A percentile compares a stretch with the other conserved stretches of the same genome.
These are phyloP conservation scores for Pseudoturritis turrita DNA, from an alignment of 345 rosid species.

Conservation along the genomic window DNA sequence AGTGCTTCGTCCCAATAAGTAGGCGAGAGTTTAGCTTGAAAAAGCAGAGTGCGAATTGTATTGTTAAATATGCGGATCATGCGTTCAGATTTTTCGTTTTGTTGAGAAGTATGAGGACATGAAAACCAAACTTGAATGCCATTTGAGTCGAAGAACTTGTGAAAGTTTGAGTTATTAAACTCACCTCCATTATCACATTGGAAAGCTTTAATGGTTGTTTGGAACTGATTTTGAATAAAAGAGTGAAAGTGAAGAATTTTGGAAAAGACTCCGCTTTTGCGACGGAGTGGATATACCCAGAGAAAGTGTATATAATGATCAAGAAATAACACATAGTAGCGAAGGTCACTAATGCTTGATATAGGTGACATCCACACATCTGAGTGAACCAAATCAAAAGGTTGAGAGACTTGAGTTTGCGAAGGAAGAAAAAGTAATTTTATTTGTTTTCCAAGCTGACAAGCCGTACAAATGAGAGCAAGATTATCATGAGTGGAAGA, in stretches of 20 bases:
- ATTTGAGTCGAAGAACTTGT: no score
- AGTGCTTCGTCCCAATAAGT: not conserved
- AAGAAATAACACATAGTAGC: not conserved
- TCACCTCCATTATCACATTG: not conserved
- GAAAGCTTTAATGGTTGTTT: not conserved
- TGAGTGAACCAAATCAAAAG: not conserved
- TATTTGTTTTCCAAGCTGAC: not conserved
- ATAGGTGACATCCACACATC: not conserved
- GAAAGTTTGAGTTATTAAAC: not conserved
- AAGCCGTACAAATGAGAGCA: no score
- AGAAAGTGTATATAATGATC: not conserved
- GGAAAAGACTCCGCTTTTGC: not conserved
- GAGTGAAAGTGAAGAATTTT: not conserved
- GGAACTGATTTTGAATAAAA: not conserved
- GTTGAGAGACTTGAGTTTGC: accelerated
- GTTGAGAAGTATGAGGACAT: not conserved
- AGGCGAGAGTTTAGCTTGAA: not conserved
- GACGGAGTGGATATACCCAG: not conserved
- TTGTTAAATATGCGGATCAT: not conserved
- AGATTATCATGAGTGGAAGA: no score
- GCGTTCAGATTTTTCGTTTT: not conserved
- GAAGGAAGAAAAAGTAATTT: not conserved
- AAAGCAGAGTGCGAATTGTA: not conserved
- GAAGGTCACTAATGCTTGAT: not conserved
- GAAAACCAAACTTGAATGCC: not conserved